Base-by-base conservation (phyloP, 768 basidiomycete genomes). In the Boletellus ananiceps region DNA sequence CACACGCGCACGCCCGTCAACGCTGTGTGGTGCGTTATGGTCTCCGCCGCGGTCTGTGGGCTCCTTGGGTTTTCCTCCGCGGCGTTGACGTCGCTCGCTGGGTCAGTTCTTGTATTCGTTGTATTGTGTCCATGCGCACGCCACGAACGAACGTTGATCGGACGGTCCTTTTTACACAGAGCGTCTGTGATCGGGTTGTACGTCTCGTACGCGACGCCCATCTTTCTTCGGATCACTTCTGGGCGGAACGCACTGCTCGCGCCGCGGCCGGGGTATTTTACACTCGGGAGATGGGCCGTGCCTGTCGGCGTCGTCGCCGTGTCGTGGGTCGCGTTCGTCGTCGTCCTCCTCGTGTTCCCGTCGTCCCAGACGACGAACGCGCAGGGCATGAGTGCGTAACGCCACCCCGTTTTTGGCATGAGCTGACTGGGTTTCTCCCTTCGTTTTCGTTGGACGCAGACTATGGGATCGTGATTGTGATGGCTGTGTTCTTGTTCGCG, bases 21-120 rank as follows among this genome's bases (percentile, higher is more conserved):
- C 51, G 85, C 85, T 2, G 86, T 84, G 5, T 88, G 85, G 86
- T 72, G 87, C 39, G 85, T 86, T 21, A 83, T 86, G 69, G 63
- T 65, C 31, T 61, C 68, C 36, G 64, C 84, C 8, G 80, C 70
- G 3, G 54, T 87, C 25, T 82, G 80, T 37, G 84, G 84, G 9
- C 65, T 84, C 4, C 65, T 87, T 8, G 83, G 85, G 0, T 87
- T 87, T 64, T 84, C 82, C 5, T 59, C 61, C 35, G 73, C 85
- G 1, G 85, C 83, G 6, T 62, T 86, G 37, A 71, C 78, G 11
- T 86, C 84, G 21, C 75, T 85, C 19, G 84, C 84, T 3, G 83
- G 83, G 84, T 86, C 52, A 23, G 73, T 68, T n/a, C 34, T 35
- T 55, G 11, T 27, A 4, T 40, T 23, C 25, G 11, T n/a, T n/a